Evolutionary conservation across 768 basidiomycete genomes (phyloP).

Genomic region (Mycena pura): DNA sequence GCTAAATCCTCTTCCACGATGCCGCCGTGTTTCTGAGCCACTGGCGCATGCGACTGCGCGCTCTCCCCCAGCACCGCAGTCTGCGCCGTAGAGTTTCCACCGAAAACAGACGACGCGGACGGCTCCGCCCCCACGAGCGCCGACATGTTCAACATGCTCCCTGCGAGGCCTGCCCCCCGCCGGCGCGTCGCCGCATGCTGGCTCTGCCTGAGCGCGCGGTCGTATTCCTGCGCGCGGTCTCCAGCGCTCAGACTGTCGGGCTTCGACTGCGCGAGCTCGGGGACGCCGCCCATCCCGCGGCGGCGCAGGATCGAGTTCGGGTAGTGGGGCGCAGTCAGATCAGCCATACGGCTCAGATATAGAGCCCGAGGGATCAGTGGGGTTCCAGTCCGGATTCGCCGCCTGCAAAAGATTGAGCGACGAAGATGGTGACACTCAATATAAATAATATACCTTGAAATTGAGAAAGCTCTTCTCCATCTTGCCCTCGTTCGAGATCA

Average conservation of each 20-base stretch:
- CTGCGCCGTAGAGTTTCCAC: constrained; percentile 62
- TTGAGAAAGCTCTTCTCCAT: constrained; percentile 99
- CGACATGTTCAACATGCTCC: constrained; percentile 57
- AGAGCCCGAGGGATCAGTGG: constrained; percentile 90
- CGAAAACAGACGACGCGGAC: constrained; percentile 54
- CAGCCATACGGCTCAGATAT: constrained; percentile 85
- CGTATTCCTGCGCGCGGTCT: constrained; percentile 76
- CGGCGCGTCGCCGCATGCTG: constrained; percentile 60
- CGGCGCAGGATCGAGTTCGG: constrained; percentile 45
- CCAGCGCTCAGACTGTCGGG: constrained; percentile 43
- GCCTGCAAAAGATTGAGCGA: constrained; percentile 53
- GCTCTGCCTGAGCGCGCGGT: constrained; percentile 75
- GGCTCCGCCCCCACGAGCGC: constrained; percentile 47
- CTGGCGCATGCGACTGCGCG: constrained; percentile 32
- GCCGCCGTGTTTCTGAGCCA: constrained; percentile 15
- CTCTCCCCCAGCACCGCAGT: constrained; percentile 79
- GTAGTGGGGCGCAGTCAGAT: constrained; percentile 58
- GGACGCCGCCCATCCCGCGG: constrained; percentile 18
- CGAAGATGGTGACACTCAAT: neutral
- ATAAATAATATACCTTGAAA: constrained; percentile 67
- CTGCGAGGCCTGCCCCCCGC: constrained; percentile 49
- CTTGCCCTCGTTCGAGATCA: constrained; percentile 91
- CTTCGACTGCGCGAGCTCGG: constrained; percentile 30
- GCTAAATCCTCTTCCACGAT: constrained; percentile 56
- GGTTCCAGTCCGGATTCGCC: constrained; percentile 95